Evolutionary conservation across 2,329 filamentous ascomycete species (phyloP).

Genomic region (Lecanosticta acicola): DNA sequence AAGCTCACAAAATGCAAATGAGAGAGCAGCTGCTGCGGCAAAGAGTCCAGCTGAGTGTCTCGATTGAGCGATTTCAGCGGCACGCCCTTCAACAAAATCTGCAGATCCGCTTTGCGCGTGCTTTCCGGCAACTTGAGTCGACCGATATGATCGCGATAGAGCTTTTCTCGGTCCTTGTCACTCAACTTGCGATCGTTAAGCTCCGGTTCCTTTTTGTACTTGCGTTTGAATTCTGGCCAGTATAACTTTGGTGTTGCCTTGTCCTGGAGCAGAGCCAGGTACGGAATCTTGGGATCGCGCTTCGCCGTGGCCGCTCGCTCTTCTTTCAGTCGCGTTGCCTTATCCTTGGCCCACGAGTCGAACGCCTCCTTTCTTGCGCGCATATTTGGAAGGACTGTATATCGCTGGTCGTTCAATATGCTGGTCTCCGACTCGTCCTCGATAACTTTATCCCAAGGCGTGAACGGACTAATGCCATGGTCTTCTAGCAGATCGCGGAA

Average conservation of each 20-base stretch:
- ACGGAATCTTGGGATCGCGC: conserved; percentile 75
- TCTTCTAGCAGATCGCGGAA: conserved; percentile 87
- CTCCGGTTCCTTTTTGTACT: conserved; percentile 72
- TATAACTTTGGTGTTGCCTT: conserved; percentile 87
- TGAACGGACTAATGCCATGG: conserved; percentile 75
- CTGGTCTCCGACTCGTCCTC: conserved; percentile 59
- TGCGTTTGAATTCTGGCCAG: conserved; percentile 94
- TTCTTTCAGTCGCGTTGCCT: conserved; percentile 66
- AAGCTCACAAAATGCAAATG: conserved; percentile 68
- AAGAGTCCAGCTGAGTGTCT: conserved; percentile 49
- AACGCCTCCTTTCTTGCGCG: conserved; percentile 75
- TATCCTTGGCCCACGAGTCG: conserved; percentile 74
- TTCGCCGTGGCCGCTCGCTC: conserved; percentile 70
- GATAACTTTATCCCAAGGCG: conserved; percentile 83
- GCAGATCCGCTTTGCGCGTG: conserved; percentile 64
- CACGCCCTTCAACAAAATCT: conserved; percentile 57
- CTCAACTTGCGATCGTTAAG: conserved; percentile 64
- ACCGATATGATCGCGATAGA: conserved; percentile 68
- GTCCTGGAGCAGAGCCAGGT: conserved; percentile 72
- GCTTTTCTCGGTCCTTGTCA: conserved; percentile 69
- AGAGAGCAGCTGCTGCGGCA: conserved; percentile 58
- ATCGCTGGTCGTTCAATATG: conserved; percentile 79
- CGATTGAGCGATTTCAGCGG: conserved; percentile 56
- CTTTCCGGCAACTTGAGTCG: conserved; percentile 60
- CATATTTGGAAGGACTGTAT: conserved; percentile 76